Evolutionary conservation across 2,329 filamentous ascomycete genomes (phyloP).

Genomic region (Chaetomiaceae sp.): DNA sequence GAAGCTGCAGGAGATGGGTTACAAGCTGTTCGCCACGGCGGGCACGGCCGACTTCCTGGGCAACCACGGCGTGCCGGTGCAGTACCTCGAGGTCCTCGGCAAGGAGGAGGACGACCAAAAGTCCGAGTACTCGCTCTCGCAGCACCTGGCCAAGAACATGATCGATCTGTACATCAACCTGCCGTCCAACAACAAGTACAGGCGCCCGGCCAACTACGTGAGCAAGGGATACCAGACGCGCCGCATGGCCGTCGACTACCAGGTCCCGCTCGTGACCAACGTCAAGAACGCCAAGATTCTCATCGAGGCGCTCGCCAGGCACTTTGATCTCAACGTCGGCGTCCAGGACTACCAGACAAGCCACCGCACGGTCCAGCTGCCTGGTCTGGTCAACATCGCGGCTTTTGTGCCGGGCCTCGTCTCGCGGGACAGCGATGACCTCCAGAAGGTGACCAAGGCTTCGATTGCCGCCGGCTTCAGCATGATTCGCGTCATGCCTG

Average conservation of each 20-base stretch:
- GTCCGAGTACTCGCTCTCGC: constrained; percentile 92
- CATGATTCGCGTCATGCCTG: constrained; percentile 75
- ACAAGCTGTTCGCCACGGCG: constrained; percentile 91
- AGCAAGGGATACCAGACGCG: constrained; percentile 94
- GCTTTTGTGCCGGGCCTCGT: constrained; percentile 73
- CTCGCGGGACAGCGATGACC: constrained; percentile 58
- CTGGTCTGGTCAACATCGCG: constrained; percentile 73
- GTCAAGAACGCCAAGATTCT: constrained; percentile 99
- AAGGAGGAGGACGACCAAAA: constrained; percentile 78
- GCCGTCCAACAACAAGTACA: constrained; percentile 97
- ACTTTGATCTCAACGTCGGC: constrained; percentile 78
- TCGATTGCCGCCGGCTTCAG: constrained; percentile 72
- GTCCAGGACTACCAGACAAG: constrained; percentile 90
- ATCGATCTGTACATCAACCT: constrained; percentile 99
- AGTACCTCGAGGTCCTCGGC: constrained; percentile 84
- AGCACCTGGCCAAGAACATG: constrained; percentile 94
- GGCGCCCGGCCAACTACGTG: constrained; percentile 96
- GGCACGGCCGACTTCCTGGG: constrained; percentile 96
- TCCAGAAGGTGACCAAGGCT: constrained; percentile 65
- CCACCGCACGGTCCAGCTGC: constrained; percentile 67
- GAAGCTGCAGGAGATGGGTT: constrained; percentile 85
- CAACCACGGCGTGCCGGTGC: constrained; percentile 85
- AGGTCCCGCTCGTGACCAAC: constrained; percentile 94
- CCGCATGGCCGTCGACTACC: constrained; percentile 96
- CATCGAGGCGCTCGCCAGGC: constrained; percentile 86